Evolutionary conservation across 352 stramenopile genomes (phyloP), one percentile per base, ranked within the genome.

Genomic region (Phytophthora sansomeana): DNA sequence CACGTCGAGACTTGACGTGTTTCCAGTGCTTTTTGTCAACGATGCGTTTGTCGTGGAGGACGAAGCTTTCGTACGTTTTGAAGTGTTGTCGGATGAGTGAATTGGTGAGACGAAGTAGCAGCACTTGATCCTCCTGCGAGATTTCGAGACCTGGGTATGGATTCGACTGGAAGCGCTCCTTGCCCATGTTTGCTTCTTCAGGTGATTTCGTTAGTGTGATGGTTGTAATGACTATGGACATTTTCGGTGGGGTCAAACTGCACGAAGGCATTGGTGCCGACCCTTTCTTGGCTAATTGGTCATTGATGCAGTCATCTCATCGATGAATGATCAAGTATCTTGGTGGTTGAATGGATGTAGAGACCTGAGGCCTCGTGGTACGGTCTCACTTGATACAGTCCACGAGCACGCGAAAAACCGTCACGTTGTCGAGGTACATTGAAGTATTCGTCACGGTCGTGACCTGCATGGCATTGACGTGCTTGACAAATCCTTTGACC

Each of bases 1-100:
- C 36, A 17, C 58, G 52, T 30, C 54, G 42, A n/a, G 52, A 49
- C 14, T 50, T 53, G 46, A 68, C 58, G 17, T 54, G 51, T 17
- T 65, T 73, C 58, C 65, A 73, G 17, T 33, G 50, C 8, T 1
- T 26, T 0, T 42, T 4, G 26, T 69, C 65, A 5, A 74, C 36
- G 2, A 38, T 24, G 16, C 65, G 44, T 2, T 67, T 44, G 30
- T 60, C 49, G 10, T 55, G 39, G 6, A 48, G 21, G 2, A 67
- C 58, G 33, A 67, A 60, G n/a, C 21, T 33, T 43, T 60, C 19
- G 19, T 67, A 60, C 21, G 53, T 54, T 26, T 46, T 9, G 32
- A 67, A 59, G 32, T 50, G 59, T 26, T 67, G 48, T 26, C 55
- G 30, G 13, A 61, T n/a, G 7, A 67, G 42, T 2, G 39, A 13